Conservation (phyloP, 805 yeast genomes). For the Crinitomyces ghanaensis region DNA sequence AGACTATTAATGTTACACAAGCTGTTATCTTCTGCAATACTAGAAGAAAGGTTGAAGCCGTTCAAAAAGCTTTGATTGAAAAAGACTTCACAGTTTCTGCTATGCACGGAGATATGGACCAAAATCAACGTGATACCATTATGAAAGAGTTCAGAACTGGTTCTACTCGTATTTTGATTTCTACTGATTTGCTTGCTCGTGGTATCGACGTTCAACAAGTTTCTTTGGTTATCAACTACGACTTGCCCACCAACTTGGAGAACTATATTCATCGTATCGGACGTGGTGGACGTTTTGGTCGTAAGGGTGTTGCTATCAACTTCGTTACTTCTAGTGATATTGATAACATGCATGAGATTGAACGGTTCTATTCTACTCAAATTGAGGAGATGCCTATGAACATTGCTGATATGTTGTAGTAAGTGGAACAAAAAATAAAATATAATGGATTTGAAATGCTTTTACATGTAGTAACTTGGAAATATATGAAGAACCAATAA, state of each 20-base stretch:
- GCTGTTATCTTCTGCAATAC: constrained; percentile 98
- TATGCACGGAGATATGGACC: constrained; percentile 96
- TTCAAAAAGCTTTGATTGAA: constrained; percentile 64
- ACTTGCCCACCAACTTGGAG: constrained; percentile 84
- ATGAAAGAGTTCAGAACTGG: constrained; percentile 96
- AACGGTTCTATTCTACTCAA: constrained; percentile 76
- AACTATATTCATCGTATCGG: constrained; percentile 97
- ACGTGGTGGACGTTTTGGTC: constrained; percentile 96
- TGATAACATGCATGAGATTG: constrained; percentile 67
- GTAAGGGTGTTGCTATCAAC: constrained; percentile 93
- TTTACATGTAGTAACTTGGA: too few relatives aligned
- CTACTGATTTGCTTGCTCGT: constrained; percentile 96
- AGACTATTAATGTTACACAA: constrained; percentile 89
- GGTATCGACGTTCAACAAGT: constrained; percentile 99
- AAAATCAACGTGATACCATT: constrained; percentile 84
- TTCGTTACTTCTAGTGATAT: constrained; percentile 75
- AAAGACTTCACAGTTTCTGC: constrained; percentile 86
- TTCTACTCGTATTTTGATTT: constrained; percentile 81
- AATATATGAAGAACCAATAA: too few relatives aligned
- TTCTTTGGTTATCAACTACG: constrained; percentile 90
- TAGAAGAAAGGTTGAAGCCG: constrained; percentile 86
- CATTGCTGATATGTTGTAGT: constrained; percentile 38
- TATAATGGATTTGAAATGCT: too few relatives aligned
- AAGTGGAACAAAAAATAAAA: too few relatives aligned
- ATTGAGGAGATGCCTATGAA: constrained; percentile 88